Evolutionary conservation across 805 yeast species (phyloP), one percentile per base, ranked within the genome.

Genomic region (Teunomyces lycoperdinae): DNA sequence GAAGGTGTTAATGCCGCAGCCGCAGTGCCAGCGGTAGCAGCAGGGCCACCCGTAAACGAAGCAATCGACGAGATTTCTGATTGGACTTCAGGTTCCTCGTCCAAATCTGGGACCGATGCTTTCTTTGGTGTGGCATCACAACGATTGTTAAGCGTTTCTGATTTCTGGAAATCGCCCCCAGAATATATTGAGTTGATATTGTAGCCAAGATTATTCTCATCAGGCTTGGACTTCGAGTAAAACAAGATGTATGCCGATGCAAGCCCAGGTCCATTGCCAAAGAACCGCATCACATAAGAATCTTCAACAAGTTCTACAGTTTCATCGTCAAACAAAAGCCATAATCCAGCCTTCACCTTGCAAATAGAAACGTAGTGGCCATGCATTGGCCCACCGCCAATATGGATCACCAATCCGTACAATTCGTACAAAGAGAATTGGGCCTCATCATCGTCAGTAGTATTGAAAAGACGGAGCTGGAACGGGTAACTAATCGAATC

Each of bases 301-400:
- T 89, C 96, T 54, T 85, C 89, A 8, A 94, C 90, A 11, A 85
- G 71, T 62, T 92, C 97, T 1, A 92, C 97, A 4, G 94, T 84
- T 64, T 94, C 98, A 64, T 94, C 99, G 63, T 94, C 99, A 68
- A 88, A 94, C 48, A 94, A 68, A 28, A 94, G 69, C 99, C 99
- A 94, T 0, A 96, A 91, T 35, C 81, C 79, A 17, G 78, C 74
- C 46, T 79, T 83, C 4, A 90, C 85, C 61, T 89, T 89, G 50
- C 94, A 85, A 4, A 94, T 71, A 0, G 96, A 79, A 8, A 94
- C 92, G 64, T 94, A 94, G 63, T 94, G 99, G 0, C 99, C 99
- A 67, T 91, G 97, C 71, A 89, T 90, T 1, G 98, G 97, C 0
- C 98, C 97, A 3, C 97, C 96, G 5, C 99, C 99, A 55, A 94